A percentile compares a stretch with the other conserved stretches of the same genome.
phyloP scores from a whole-genome alignment of 495 filamentous ascomycete species.

The Bacidia rubella region DNA sequence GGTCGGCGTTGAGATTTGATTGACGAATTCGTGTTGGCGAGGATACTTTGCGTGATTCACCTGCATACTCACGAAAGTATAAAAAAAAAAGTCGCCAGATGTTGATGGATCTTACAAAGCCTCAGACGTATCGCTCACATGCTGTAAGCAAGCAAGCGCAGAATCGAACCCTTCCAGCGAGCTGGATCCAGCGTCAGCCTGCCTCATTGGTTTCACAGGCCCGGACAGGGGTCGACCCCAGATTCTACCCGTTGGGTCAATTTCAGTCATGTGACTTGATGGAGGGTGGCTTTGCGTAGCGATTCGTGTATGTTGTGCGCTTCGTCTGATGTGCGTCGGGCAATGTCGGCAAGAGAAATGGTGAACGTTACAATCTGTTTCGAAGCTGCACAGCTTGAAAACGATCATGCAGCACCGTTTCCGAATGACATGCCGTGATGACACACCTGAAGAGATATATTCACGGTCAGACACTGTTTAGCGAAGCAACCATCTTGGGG shows the following conservation, averaged over 20 bases:
- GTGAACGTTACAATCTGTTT: too few species aligned
- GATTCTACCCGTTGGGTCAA: neutral
- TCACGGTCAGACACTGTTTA: too few species aligned
- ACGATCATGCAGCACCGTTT: too few species aligned
- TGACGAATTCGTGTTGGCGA: neutral
- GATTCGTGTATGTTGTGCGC: neutral
- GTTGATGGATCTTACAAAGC: neutral
- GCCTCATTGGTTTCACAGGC: neutral
- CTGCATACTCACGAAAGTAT: neutral
- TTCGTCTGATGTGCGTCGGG: neutral
- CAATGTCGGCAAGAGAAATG: neutral
- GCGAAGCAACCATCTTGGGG: too few species aligned
- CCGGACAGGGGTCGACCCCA: neutral
- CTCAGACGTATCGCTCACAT: neutral
- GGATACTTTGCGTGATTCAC: neutral
- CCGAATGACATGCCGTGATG: too few species aligned
- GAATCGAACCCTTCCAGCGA: neutral
- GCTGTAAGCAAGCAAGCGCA: too few species aligned
- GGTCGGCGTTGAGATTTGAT: neutral
- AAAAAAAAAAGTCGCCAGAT: too few species aligned
- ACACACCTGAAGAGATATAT: too few species aligned
- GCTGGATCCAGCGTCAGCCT: neutral
- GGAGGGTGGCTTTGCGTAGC: constrained; percentile 1
- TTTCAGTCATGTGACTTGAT: constrained; percentile 8
- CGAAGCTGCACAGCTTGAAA: too few species aligned